phyloP scores from a whole-genome alignment of 441 rosid species.

The Breynia disticha region DNA sequence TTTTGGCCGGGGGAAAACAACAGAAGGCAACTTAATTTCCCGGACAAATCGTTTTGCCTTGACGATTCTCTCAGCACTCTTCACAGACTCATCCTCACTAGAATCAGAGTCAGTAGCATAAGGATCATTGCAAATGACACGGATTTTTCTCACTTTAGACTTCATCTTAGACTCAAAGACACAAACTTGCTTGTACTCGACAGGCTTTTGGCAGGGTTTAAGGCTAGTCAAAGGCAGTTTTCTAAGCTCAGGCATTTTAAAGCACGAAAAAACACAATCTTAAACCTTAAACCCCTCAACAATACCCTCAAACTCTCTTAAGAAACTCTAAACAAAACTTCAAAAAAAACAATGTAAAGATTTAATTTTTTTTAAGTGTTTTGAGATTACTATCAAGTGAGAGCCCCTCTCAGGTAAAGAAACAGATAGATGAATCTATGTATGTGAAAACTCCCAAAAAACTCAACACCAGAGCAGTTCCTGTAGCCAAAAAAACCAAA shows the following conservation, averaged over 20 bases:
- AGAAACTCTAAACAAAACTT: conserved; percentile 1
- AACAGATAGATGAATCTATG: conserved; percentile 45
- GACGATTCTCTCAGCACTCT: background rate
- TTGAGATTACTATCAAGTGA: conserved; percentile 25
- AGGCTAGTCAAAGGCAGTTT: conserved; percentile 16
- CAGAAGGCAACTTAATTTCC: conserved; percentile 41
- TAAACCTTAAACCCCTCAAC: conserved; percentile 30
- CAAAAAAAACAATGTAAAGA: conserved; percentile 1
- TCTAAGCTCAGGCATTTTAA: conserved; percentile 30
- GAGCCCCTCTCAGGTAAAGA: conserved; percentile 53
- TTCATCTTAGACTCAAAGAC: conserved; percentile 18
- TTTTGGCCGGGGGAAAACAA: conserved; percentile 9
- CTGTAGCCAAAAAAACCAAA: conserved; percentile 29
- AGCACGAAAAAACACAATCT: conserved; percentile 13
- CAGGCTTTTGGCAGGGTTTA: conserved; percentile 24
- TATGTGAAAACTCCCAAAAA: conserved; percentile 64
- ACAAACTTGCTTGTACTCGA: conserved; percentile 15
- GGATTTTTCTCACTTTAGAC: conserved; percentile 41
- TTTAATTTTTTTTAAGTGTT: background rate
- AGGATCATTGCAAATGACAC: conserved; percentile 67
- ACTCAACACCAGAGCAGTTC: conserved; percentile 64
- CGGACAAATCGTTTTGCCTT: conserved; percentile 39
- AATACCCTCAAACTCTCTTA: conserved; percentile 20
- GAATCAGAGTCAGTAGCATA: conserved; percentile 89
- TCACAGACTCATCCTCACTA: conserved; percentile 54